These are phyloP conservation scores for Epichloe gansuensis DNA, from an alignment of 2,329 filamentous ascomycete genomes.

Conservation along the genomic window DNA sequence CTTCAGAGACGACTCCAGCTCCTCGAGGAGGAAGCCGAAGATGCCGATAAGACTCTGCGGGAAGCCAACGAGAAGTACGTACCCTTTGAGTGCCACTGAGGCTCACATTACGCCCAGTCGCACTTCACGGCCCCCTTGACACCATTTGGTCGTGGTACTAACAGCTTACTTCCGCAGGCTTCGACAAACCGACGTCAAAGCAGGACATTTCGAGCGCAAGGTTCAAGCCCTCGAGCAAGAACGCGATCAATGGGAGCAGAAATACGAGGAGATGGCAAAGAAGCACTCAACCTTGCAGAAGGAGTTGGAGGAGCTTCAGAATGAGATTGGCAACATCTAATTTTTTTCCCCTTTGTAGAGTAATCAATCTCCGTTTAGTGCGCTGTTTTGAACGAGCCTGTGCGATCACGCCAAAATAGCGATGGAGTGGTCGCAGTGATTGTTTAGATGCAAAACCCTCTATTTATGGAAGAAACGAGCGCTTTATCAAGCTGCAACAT, in stretches of 20 bases:
- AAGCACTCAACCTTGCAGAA: slow-evolving; percentile 77
- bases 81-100: slow-evolving; percentile 2
- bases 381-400: neutral
- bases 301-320: slow-evolving; percentile 82
- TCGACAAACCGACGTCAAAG: slow-evolving; percentile 97
- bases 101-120: neutral
- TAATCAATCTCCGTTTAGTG: slow-evolving; percentile 9
- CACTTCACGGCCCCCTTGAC: neutral
- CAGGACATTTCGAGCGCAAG: slow-evolving; percentile 98
- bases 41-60: slow-evolving; percentile 88
- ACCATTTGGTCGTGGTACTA: slow-evolving; percentile 5
- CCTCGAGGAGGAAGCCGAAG: slow-evolving; percentile 94
- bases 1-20: slow-evolving; percentile 87
- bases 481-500: slow-evolving; percentile 18
- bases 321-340: slow-evolving; percentile 90
- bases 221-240: slow-evolving; percentile 89
- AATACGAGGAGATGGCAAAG: slow-evolving; percentile 96
- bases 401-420: neutral
- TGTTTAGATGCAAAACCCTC: slow-evolving; percentile 14
- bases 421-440: slow-evolving; percentile 1
- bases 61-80: slow-evolving; percentile 98
- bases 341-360: slow-evolving; percentile 10
- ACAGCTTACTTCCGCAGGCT: slow-evolving; percentile 47
- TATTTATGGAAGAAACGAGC: slow-evolving; percentile 16
- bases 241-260: slow-evolving; percentile 88